Evolutionary conservation across 192 early-diverging fungal genomes (phyloP).

Genomic region (Obelidium mucronatum): DNA sequence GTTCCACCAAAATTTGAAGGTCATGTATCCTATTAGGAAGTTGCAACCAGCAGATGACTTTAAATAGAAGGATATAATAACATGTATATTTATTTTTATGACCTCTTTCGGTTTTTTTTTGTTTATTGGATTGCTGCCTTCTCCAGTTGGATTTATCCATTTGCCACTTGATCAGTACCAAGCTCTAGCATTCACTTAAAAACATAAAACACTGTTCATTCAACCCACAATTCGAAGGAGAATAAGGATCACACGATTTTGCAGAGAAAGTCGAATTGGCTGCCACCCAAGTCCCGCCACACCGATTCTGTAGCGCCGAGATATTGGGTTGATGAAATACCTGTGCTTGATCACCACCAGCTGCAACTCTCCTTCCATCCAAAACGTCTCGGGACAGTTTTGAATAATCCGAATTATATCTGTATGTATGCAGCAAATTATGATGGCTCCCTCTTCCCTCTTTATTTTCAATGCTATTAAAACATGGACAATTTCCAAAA

Average conservation of each 20-base stretch:
- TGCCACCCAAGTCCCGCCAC: slow-evolving; percentile 25
- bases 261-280: slow-evolving; percentile 13
- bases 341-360: neutral
- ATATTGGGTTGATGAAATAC: neutral
- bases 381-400: neutral
- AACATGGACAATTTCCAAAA: slow-evolving; percentile 22
- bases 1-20: slow-evolving; percentile 14
- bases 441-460: too few relatives aligned
- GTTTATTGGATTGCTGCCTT: too few relatives aligned
- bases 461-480: too few relatives aligned
- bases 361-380: slow-evolving; percentile 9
- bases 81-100: too few relatives aligned
- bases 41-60: slow-evolving; percentile 22
- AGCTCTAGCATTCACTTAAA: too few relatives aligned
- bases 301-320: neutral
- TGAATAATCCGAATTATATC: too few relatives aligned
- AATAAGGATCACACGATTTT: neutral
- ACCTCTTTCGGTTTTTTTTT: too few relatives aligned
- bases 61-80: too few relatives aligned
- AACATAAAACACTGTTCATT: slow-evolving; percentile 20
- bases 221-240: neutral
- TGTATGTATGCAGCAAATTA: too few relatives aligned
- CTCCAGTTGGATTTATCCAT: too few relatives aligned
- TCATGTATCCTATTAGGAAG: slow-evolving; percentile 14
- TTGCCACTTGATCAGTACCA: too few relatives aligned